Evolutionary conservation across 106 monocot genomes (phyloP).

Genomic region (Phalaenopsis equestris): DNA sequence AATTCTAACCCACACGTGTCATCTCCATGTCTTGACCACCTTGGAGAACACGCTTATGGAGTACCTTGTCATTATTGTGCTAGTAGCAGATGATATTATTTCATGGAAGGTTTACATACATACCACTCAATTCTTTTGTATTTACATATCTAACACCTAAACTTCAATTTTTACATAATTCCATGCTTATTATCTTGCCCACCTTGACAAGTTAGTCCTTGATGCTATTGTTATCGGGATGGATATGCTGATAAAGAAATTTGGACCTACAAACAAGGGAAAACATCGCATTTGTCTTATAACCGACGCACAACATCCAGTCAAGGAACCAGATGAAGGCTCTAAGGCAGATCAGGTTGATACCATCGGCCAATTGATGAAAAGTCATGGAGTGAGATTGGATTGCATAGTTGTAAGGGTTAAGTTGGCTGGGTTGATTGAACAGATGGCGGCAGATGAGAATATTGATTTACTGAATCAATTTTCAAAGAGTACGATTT

Average conservation of each 20-base stretch:
- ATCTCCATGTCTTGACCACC: background rate
- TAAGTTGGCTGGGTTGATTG: constrained; percentile 14
- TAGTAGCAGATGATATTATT: background rate
- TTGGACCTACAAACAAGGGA: constrained; percentile 67
- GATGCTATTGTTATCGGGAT: constrained; percentile 99
- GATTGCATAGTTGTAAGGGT: constrained; percentile 65
- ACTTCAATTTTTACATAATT: background rate
- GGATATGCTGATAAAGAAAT: constrained; percentile 95
- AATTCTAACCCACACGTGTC: background rate
- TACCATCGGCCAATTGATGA: constrained; percentile 67
- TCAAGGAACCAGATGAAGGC: constrained; percentile 82
- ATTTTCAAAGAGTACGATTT: constrained; percentile 48
- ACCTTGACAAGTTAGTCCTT: constrained; percentile 80
- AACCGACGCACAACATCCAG: constrained; percentile 57
- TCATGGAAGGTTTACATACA: background rate
- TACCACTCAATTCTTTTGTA: too few species aligned
- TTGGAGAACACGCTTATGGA: background rate
- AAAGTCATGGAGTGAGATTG: constrained; percentile 67
- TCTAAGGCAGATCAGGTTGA: constrained; percentile 85
- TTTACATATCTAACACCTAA: too few species aligned
- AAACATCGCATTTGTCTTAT: constrained; percentile 76
- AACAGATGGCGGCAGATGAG: constrained; percentile 43
- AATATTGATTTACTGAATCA: constrained; percentile 60
- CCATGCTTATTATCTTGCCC: background rate
- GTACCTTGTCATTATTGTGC: background rate